phyloP scores from a whole-genome alignment of 305 asterid species.

The Plantago coronopus region DNA sequence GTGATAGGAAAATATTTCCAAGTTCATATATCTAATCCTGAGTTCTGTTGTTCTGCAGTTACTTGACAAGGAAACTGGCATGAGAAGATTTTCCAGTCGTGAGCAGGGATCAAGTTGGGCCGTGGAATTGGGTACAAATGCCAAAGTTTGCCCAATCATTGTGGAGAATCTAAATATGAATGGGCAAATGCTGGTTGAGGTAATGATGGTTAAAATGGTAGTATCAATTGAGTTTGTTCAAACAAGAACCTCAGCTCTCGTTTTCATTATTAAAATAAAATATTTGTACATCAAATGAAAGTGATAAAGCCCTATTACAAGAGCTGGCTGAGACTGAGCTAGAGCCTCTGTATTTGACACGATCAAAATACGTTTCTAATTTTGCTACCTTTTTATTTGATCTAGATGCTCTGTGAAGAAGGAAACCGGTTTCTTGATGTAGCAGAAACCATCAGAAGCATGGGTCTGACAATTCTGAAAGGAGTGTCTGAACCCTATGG shows the following conservation, averaged over 20 bases:
- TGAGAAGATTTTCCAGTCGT: constrained; percentile 47
- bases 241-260: constrained; percentile 7
- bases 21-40: constrained; percentile 16
- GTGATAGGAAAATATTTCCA: no score
- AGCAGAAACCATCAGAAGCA: constrained; percentile 78
- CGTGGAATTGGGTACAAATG: constrained; percentile 82
- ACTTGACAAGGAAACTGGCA: constrained; percentile 66
- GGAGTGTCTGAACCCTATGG: constrained; percentile 75
- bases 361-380: constrained; percentile 14
- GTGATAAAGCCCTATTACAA: constrained; percentile 7
- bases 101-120: constrained; percentile 99
- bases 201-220: constrained; percentile 26
- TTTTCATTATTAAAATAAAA: constrained; percentile 15
- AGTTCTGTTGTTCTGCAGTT: constrained; percentile 44
- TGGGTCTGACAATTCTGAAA: constrained; percentile 76
- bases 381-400: constrained; percentile 17
- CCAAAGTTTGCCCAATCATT: constrained; percentile 73
- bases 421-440: constrained; percentile 75
- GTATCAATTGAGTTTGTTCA: constrained; percentile 5
- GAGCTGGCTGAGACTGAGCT: constrained; percentile 14
- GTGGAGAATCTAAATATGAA: constrained; percentile 78
- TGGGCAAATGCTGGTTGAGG: constrained; percentile 94
- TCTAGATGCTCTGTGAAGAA: constrained; percentile 78
- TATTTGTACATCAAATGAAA: constrained; percentile 10
- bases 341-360: constrained; percentile 2